Percentiles rank a stretch among this genome's conserved stretches.
phyloP scores from a whole-genome alignment of 257 asterid species.

The Mentha longifolia region DNA sequence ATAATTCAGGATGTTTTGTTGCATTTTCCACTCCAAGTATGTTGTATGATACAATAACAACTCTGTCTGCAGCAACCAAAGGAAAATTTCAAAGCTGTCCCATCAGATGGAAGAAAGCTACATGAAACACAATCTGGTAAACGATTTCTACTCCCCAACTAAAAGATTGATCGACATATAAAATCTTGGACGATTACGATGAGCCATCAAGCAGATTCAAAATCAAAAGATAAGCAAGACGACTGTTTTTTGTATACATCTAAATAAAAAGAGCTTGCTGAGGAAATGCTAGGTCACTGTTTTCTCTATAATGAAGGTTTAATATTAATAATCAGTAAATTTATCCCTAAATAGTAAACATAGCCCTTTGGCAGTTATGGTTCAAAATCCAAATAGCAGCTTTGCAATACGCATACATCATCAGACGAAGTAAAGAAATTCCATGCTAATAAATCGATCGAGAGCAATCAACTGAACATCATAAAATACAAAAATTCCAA shows the following conservation, averaged over 20 bases:
- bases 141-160: neutral
- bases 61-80: constrained; percentile 52
- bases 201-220: constrained; percentile 12
- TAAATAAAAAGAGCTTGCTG: neutral
- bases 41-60: constrained; percentile 74
- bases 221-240: neutral
- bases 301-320: constrained; percentile 1
- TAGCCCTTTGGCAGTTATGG: neutral
- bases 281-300: constrained; percentile 1
- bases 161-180: neutral
- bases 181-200: neutral
- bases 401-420: neutral
- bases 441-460: neutral
- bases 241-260: neutral
- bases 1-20: constrained; percentile 63
- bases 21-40: constrained; percentile 81
- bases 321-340: neutral
- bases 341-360: neutral
- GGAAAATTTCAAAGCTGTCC: neutral
- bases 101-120: constrained; percentile 8
- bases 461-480: neutral
- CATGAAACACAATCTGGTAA: neutral
- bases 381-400: neutral
- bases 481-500: neutral
- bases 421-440: neutral